Base-by-base conservation (phyloP, 2,329 filamentous ascomycete genomes). In the Uncinocarpus reesii region DNA sequence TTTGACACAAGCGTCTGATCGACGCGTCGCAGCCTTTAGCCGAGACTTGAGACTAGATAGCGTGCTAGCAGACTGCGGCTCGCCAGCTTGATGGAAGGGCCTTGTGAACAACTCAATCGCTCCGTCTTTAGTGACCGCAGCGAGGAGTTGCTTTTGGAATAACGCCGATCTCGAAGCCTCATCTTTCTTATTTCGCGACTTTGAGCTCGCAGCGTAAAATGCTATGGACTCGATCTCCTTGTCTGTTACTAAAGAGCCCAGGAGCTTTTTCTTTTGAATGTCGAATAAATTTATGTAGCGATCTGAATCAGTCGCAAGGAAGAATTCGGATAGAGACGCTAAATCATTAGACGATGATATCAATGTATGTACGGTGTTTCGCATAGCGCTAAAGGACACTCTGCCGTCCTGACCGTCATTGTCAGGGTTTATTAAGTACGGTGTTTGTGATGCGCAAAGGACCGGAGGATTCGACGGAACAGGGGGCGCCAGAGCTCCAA, bases 231-330 rank as follows among this genome's bases (percentile, higher is more conserved):
- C 57, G 11, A 74, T 66, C 43, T 73, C 72, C 24, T 67, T 69
- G 20, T 71, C 68, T 20, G 71, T 67, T 4, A 74, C 68, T n/a
- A 75, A 60, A 24, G 71, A 72, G 45, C 71, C 65, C 3, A 70
- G 61, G 15, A 72, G 63, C 51, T 66, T 70, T 32, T 66, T 62
- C 43, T 60, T 65, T 35, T 65, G 51, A 13, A 66, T 58, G 52
- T 72, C 66, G 47, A 74, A 74, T 29, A 75, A 62, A 51, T 72
- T 74, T 52, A 76, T 67, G 53, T 71, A 74, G 41, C 71, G 69
- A 52, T 73, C 71, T 11, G 65, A 62, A 55, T 75, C 72, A 23
- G 71, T 69, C 8, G 70, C 70, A 16, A 75, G 66, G 57, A 75
- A 75, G 38, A 60, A 54, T 23, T 65, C 64, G 16, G 62, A 56